Percentiles rank a stretch among this genome's conserved stretches.
These are phyloP conservation scores for Epichloe brachyelytri DNA, from an alignment of 2,329 filamentous ascomycete species.

Conservation along the genomic window DNA sequence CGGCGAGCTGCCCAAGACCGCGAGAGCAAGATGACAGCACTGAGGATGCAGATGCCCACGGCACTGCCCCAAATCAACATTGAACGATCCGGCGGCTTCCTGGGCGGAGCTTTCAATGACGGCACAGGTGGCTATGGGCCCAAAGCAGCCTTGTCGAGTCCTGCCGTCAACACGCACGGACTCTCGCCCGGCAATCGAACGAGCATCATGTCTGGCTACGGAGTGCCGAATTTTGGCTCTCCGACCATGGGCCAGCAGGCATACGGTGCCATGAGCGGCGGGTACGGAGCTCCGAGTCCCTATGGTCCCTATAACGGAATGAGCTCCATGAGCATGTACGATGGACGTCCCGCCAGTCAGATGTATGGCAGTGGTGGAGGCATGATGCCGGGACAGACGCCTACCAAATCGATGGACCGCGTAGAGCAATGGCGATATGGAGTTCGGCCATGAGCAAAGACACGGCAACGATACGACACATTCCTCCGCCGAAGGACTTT, in stretches of 20 bases:
- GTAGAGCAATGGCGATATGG: constrained; percentile 32
- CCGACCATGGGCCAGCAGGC: constrained; percentile 9
- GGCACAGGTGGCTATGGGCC: constrained; percentile 28
- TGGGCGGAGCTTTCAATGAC: constrained; percentile 42
- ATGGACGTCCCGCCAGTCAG: constrained; percentile 9
- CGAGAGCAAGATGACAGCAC: constrained; percentile 34
- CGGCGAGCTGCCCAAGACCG: constrained; percentile 27
- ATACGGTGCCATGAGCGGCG: constrained; percentile 14
- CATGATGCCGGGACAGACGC: constrained; percentile 15
- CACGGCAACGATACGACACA: background rate
- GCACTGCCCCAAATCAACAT: constrained; percentile 20
- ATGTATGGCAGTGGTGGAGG: constrained; percentile 16
- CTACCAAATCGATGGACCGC: constrained; percentile 19
- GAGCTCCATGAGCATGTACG: constrained; percentile 11
- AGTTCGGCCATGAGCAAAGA: constrained; percentile 19
- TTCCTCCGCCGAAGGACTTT: background rate
- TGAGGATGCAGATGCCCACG: constrained; percentile 37
- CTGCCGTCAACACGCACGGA: constrained; percentile 14
- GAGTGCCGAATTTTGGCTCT: constrained; percentile 8
- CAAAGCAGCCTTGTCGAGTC: constrained; percentile 15
- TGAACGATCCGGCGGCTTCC: constrained; percentile 31
- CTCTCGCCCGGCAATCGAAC: constrained; percentile 15
- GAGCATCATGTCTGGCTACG: constrained; percentile 17
- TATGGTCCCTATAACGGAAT: constrained; percentile 5
- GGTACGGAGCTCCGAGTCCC: constrained; percentile 10